Conservation (phyloP, 352 stramenopile species). For the Phytophthora syringae region DNA sequence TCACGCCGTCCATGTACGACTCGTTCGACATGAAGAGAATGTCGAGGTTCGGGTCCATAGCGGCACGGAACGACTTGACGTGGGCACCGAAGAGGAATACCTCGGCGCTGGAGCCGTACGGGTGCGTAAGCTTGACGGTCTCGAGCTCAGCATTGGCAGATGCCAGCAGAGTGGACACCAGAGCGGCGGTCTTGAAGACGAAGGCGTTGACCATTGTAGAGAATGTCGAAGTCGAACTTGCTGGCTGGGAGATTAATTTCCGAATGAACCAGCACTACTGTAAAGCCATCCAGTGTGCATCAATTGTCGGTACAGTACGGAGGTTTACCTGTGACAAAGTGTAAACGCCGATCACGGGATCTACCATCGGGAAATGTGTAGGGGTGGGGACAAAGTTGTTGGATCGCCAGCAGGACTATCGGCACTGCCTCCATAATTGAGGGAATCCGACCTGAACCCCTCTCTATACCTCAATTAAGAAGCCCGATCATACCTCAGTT, state of each 20-base stretch:
- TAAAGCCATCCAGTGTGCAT: neutral
- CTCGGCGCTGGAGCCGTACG: neutral
- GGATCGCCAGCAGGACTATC: slow-evolving; percentile 11
- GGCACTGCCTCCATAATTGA: neutral
- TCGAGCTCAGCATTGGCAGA: neutral
- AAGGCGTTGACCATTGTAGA: slow-evolving; percentile 22
- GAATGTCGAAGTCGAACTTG: slow-evolving; percentile 11
- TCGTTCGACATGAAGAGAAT: neutral
- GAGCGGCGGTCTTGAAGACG: slow-evolving; percentile 25
- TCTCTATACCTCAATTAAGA: no score
- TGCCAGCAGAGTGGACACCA: slow-evolving; percentile 27
- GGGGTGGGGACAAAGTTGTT: slow-evolving; percentile 26
- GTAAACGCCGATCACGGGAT: slow-evolving; percentile 29
- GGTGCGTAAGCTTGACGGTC: neutral
- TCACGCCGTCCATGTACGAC: neutral
- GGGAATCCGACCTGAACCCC: no score
- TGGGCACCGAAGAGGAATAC: neutral
- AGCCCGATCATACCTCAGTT: no score
- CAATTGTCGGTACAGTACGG: neutral
- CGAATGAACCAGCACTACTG: slow-evolving; percentile 13
- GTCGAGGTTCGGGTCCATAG: no score
- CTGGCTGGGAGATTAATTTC: slow-evolving; percentile 21
- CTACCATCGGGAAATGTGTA: slow-evolving; percentile 24
- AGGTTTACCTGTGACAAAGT: slow-evolving; percentile 10
- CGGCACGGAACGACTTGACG: neutral